A percentile compares a stretch with the other conserved stretches of the same genome.
Conservation (phyloP, 2,329 filamentous ascomycete genomes). For the Incumbomyces lentus region DNA sequence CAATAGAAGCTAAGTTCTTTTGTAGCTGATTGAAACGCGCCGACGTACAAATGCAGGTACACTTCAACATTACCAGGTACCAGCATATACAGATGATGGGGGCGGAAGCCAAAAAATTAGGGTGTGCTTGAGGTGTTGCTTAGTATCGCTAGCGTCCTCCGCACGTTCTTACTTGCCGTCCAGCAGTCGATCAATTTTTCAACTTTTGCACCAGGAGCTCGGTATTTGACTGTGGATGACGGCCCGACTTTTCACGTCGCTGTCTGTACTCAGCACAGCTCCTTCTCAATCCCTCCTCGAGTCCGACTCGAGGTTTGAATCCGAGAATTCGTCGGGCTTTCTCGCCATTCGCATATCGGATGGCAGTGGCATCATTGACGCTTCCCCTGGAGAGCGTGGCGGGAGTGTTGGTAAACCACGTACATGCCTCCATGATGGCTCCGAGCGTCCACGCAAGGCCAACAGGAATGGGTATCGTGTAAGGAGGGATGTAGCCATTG, state of each 20-base stretch:
- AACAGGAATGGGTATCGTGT: conserved; percentile 39
- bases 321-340: conserved; percentile 44
- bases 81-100: no score
- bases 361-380: conserved; percentile 44
- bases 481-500: conserved; percentile 40
- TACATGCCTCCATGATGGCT: conserved; percentile 35
- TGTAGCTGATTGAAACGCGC: no score
- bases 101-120: no score
- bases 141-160: no score
- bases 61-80: no score
- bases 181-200: no score
- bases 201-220: neutral
- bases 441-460: conserved; percentile 40
- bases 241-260: neutral
- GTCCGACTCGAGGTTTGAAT: conserved; percentile 40
- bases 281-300: conserved; percentile 42
- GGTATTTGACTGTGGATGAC: conserved; percentile 1
- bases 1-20: no score
- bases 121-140: no score
- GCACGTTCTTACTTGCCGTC: no score
- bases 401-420: conserved; percentile 37
- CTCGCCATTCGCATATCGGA: conserved; percentile 43
- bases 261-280: conserved; percentile 33
- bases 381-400: conserved; percentile 43
- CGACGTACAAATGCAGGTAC: no score